A percentile compares a stretch with the other conserved stretches of the same genome.
Evolutionary conservation across 2,329 filamentous ascomycete genomes (phyloP).

Genomic region (Botryotinia globosa): DNA sequence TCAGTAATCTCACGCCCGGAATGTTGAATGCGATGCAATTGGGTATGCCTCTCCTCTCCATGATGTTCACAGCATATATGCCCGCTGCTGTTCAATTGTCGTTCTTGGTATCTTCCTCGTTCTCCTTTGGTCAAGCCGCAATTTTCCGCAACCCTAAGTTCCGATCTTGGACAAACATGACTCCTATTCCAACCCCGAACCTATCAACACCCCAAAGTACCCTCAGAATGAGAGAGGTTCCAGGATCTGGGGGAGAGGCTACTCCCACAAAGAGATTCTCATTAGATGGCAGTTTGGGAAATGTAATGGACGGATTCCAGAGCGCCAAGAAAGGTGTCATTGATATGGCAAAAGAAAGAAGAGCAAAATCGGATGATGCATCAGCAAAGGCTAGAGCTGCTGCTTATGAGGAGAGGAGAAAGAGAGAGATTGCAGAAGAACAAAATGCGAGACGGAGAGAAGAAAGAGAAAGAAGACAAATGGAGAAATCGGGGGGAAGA

Average conservation of each 20-base stretch:
- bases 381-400: constrained; percentile 1
- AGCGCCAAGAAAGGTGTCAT: constrained; percentile 3
- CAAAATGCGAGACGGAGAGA: background rate
- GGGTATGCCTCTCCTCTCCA: constrained; percentile 52
- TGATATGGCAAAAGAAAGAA: constrained; percentile 2
- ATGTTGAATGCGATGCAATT: constrained; percentile 44
- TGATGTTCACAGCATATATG: constrained; percentile 50
- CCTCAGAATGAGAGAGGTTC: constrained; percentile 1
- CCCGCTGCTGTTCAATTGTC: constrained; percentile 57
- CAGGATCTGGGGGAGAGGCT: background rate
- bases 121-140: constrained; percentile 45
- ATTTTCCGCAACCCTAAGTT: constrained; percentile 44
- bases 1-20: constrained; percentile 36
- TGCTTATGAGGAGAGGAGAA: constrained; percentile 8
- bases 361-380: constrained; percentile 4
- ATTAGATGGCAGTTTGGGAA: constrained; percentile 10
- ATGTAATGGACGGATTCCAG: constrained; percentile 4
- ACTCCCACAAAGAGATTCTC: background rate
- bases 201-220: background rate
- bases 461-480: constrained; percentile 11
- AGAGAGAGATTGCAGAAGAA: constrained; percentile 7
- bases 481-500: background rate
- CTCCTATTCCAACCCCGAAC: constrained; percentile 26
- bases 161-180: constrained; percentile 42
- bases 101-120: constrained; percentile 49